Evolutionary conservation across 345 rosid genomes (phyloP).

Genomic region (Lepidium africanum): DNA sequence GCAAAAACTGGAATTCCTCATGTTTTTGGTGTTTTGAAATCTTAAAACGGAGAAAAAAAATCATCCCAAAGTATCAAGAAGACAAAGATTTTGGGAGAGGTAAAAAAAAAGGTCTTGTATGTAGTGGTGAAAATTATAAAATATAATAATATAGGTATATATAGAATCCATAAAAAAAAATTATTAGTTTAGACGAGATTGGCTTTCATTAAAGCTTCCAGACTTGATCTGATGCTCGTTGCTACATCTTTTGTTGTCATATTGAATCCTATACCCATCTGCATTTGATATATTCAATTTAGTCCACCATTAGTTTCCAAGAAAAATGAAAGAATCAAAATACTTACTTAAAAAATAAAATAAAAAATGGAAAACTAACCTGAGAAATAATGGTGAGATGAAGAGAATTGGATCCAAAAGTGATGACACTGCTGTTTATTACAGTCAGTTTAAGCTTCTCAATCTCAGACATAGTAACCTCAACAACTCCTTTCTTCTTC

Average conservation of each 20-base stretch:
- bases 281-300: neutral
- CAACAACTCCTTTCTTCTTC: constrained; percentile 51
- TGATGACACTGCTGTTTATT: constrained; percentile 45
- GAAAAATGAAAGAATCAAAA: too few relatives aligned
- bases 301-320: too few relatives aligned
- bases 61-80: too few relatives aligned
- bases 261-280: constrained; percentile 5
- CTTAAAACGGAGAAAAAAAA: too few relatives aligned
- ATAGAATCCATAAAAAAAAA: too few relatives aligned
- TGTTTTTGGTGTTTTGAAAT: too few relatives aligned
- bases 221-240: constrained; percentile 6
- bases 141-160: too few relatives aligned
- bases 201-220: neutral
- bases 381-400: constrained; percentile 60
- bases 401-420: constrained; percentile 54
- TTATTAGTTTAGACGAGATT: neutral
- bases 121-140: too few relatives aligned
- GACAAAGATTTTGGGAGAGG: too few relatives aligned
- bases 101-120: too few relatives aligned
- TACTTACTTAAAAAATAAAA: neutral
- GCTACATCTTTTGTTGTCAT: constrained; percentile 5
- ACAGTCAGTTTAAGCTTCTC: constrained; percentile 50
- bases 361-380: constrained; percentile 27
- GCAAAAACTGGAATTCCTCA: too few relatives aligned
- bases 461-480: constrained; percentile 47